Percentiles rank a stretch among this genome's conserved stretches.
Conservation (phyloP, 164 flowering plant genomes). For the Berberis thunbergii region DNA sequence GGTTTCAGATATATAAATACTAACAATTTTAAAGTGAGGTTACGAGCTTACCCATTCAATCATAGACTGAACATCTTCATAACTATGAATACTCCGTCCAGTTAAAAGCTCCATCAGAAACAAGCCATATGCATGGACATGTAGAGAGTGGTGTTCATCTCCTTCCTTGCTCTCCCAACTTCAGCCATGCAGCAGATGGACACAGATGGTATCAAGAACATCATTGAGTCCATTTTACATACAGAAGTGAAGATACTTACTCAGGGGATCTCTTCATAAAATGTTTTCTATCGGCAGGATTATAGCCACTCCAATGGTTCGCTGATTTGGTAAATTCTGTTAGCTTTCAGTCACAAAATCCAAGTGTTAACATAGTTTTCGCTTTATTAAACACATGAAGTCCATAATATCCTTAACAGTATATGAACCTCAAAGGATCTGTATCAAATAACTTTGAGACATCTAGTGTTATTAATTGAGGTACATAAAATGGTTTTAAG, state of each 20-base stretch:
- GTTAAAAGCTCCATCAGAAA: slow-evolving; percentile 37
- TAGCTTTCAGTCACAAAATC: slow-evolving; percentile 17
- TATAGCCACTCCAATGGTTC: slow-evolving; percentile 20
- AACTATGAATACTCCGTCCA: slow-evolving; percentile 17
- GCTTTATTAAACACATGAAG: not conserved
- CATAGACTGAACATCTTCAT: slow-evolving; percentile 13
- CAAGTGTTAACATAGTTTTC: not conserved
- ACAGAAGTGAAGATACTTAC: slow-evolving; percentile 15
- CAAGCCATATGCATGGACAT: slow-evolving; percentile 33
- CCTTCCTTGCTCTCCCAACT: slow-evolving; percentile 11
- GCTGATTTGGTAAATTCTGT: slow-evolving; percentile 20
- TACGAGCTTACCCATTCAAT: slow-evolving; percentile 27
- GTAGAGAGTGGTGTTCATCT: slow-evolving; percentile 16
- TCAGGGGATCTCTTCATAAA: not conserved
- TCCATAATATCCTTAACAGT: not conserved
- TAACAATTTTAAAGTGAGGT: not conserved
- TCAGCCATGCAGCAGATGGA: slow-evolving; percentile 6
- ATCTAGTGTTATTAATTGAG: too few species aligned
- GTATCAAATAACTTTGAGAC: too few species aligned
- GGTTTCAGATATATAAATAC: too few species aligned
- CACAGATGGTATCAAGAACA: not conserved
- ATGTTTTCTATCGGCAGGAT: slow-evolving; percentile 5
- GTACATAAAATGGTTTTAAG: too few species aligned
- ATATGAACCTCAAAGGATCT: too few species aligned
- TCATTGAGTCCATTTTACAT: not conserved